Evolutionary conservation across 1,139 yeast species (phyloP).

Genomic region (Hansenula anomala): DNA sequence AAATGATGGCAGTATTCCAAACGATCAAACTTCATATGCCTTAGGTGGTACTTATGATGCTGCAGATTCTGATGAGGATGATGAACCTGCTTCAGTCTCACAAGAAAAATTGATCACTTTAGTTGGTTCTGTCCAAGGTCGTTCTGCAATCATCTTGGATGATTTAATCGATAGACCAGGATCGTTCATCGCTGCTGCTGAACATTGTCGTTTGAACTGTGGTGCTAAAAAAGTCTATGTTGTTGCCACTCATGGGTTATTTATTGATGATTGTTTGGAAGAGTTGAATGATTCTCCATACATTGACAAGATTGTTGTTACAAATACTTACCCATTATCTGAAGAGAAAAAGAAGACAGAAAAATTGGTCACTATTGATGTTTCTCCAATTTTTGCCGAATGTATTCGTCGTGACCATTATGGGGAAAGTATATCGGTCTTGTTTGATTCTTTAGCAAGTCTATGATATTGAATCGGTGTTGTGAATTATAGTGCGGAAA

Average conservation of each 20-base stretch:
- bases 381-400: slow-evolving; percentile 93
- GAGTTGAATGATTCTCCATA: slow-evolving; percentile 71
- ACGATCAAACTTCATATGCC: slow-evolving; percentile 38
- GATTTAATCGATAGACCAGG: slow-evolving; percentile 97
- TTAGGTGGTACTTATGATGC: slow-evolving; percentile 86
- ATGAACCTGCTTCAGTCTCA: slow-evolving; percentile 62
- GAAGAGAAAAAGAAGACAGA: slow-evolving; percentile 51
- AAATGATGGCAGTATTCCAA: slow-evolving; percentile 13
- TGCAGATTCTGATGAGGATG: slow-evolving; percentile 79
- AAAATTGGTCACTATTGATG: slow-evolving; percentile 84
- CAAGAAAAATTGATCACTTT: slow-evolving; percentile 88
- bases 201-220: slow-evolving; percentile 89
- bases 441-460: slow-evolving; percentile 81
- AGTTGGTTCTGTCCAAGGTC: slow-evolving; percentile 91
- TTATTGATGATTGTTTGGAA: slow-evolving; percentile 82
- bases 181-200: slow-evolving; percentile 95
- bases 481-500: too few relatives aligned
- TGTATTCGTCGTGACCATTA: slow-evolving; percentile 98
- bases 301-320: slow-evolving; percentile 84
- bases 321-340: slow-evolving; percentile 89
- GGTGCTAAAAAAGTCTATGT: slow-evolving; percentile 91
- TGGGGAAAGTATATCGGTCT: slow-evolving; percentile 90
- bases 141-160: slow-evolving; percentile 90
- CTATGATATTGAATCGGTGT: slow-evolving; percentile 13
- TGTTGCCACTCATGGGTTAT: slow-evolving; percentile 93